A percentile compares a stretch with the other conserved stretches of the same genome.
Conservation (phyloP, 108 stramenopile genomes). For the Schizochytrium sp. region DNA sequence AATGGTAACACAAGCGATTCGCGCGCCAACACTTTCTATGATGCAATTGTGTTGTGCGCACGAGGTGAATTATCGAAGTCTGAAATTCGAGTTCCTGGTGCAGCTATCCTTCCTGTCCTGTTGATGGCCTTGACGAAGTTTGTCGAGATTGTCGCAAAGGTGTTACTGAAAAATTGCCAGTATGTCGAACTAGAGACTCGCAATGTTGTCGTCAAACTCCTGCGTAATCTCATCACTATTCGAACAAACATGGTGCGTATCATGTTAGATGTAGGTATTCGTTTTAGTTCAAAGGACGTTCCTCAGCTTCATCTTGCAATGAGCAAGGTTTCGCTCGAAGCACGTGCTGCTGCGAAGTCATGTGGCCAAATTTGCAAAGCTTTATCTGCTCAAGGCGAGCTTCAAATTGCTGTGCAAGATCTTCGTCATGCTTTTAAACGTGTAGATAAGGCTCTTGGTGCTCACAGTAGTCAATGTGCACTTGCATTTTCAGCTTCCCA, state of each 20-base stretch:
- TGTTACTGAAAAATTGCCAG: neutral
- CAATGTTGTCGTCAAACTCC: neutral
- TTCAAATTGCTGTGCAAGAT: neutral
- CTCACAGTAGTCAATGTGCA: neutral
- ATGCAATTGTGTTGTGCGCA: neutral
- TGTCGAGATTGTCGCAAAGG: neutral
- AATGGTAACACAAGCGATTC: neutral
- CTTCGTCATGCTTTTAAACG: conserved; percentile 6
- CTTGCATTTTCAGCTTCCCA: neutral
- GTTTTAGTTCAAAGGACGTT: neutral
- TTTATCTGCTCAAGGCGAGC: neutral
- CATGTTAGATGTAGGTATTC: neutral
- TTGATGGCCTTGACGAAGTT: neutral
- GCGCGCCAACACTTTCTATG: neutral
- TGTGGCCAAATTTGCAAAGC: neutral
- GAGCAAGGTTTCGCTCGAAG: neutral
- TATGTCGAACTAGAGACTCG: neutral
- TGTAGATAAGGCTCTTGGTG: neutral
- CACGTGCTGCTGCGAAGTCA: neutral
- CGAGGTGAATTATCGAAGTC: neutral
- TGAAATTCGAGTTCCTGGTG: neutral
- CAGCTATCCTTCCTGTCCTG: neutral
- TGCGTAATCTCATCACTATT: neutral
- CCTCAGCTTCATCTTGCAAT: neutral
- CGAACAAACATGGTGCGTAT: neutral